Conservation (phyloP, 108 stramenopile genomes). For the Pseudonitzschia multiseries region DNA sequence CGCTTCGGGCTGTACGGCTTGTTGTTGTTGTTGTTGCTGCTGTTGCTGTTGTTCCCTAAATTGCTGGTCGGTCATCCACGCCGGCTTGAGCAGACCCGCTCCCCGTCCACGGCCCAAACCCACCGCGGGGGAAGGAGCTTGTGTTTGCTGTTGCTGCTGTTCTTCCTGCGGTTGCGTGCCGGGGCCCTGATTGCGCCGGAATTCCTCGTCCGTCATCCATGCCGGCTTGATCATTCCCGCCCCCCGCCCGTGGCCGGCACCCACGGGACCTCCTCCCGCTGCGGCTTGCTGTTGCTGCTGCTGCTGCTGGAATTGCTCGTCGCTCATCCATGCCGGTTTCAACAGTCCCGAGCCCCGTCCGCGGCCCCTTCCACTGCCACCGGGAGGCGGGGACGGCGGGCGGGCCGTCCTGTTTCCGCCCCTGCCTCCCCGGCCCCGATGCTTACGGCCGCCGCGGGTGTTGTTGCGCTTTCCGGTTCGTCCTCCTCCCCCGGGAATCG, state of each 20-base stretch:
- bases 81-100: slow-evolving; percentile 24
- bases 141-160: background rate
- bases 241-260: slow-evolving; percentile 38
- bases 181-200: background rate
- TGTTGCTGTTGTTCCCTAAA: slow-evolving; percentile 1
- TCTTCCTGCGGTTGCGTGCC: background rate
- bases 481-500: background rate
- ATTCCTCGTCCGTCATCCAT: slow-evolving; percentile 36
- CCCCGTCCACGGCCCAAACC: slow-evolving; percentile 41
- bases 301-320: slow-evolving; percentile 11
- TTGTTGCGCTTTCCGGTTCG: background rate
- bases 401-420: background rate
- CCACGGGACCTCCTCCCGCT: background rate
- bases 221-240: slow-evolving; percentile 26
- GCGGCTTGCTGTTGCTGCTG: background rate
- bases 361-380: slow-evolving; percentile 25
- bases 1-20: background rate
- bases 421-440: background rate
- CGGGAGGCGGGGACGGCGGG: background rate
- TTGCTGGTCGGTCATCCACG: slow-evolving; percentile 40
- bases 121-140: slow-evolving; percentile 2
- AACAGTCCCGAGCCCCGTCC: slow-evolving; percentile 32
- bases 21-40: slow-evolving; percentile 4
- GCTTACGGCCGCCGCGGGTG: background rate
- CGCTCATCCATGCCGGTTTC: slow-evolving; percentile 44